These are phyloP conservation scores for Sordariomycetes sp. DNA, from an alignment of 2,329 filamentous ascomycete species.

Conservation along the genomic window DNA sequence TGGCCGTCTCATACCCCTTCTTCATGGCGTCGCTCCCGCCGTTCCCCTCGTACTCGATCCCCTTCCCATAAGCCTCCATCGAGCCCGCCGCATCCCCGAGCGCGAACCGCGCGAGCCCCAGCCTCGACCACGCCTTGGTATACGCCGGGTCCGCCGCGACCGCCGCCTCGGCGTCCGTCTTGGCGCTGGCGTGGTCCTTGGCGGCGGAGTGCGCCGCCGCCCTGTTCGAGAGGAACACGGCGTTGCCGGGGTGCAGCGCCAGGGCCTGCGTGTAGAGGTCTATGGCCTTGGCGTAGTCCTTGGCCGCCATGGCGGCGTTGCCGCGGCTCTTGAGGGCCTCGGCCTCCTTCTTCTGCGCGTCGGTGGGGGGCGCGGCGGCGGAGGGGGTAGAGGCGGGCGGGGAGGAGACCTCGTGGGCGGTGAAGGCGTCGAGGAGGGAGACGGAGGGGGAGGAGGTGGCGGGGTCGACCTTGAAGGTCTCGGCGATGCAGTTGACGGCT, in stretches of 20 bases:
- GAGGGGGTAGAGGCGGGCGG: constrained; percentile 20
- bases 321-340: constrained; percentile 82
- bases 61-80: constrained; percentile 88
- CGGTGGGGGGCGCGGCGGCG: constrained; percentile 21
- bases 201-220: constrained; percentile 83
- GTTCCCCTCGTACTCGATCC: constrained; percentile 87
- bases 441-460: constrained; percentile 62
- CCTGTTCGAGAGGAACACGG: constrained; percentile 95
- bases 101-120: constrained; percentile 84
- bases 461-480: constrained; percentile 92
- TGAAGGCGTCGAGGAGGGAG: constrained; percentile 81
- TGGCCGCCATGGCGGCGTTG: constrained; percentile 89
- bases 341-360: constrained; percentile 63
- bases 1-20: constrained; percentile 90
- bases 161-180: constrained; percentile 80
- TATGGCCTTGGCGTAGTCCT: constrained; percentile 76
- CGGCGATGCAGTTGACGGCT: constrained; percentile 84
- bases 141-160: constrained; percentile 81
- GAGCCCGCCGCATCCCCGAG: constrained; percentile 81
- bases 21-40: constrained; percentile 96
- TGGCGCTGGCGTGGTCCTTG: constrained; percentile 72
- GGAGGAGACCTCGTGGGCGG: constrained; percentile 81
- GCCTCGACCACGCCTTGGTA: constrained; percentile 91
- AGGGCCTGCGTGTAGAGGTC: constrained; percentile 82
- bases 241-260: constrained; percentile 67